Percentiles rank a stretch among this genome's conserved stretches.
Conservation (phyloP, 139 green algal species). For the Tetraselmis striata region DNA sequence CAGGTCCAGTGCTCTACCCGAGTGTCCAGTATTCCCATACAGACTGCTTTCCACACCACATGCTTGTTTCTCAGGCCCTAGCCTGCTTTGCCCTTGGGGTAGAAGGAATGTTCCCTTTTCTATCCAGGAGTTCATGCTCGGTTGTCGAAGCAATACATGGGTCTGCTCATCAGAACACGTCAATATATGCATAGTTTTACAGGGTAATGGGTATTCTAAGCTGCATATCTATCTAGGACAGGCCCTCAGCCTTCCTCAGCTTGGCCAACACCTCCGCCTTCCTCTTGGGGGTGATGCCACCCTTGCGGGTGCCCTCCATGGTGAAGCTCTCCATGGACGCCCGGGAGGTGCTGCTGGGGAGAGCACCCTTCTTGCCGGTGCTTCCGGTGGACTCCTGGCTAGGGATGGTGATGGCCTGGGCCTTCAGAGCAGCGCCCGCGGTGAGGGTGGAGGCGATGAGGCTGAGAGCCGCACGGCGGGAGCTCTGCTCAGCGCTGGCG, state of each 20-base stretch:
- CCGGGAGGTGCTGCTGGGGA: constrained; percentile 1
- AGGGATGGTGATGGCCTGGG: constrained; percentile 10
- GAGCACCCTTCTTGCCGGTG: constrained; percentile 5
- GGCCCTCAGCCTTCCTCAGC: neutral
- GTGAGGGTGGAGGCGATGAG: neutral
- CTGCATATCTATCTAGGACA: too few species aligned
- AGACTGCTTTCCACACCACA: too few species aligned
- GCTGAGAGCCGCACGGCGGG: neutral
- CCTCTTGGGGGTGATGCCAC: constrained; percentile 7
- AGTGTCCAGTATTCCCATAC: too few species aligned
- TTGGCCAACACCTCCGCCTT: constrained; percentile 5
- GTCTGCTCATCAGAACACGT: too few species aligned
- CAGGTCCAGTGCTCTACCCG: too few species aligned
- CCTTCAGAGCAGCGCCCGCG: constrained; percentile 6
- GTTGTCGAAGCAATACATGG: too few species aligned
- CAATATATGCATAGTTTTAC: too few species aligned
- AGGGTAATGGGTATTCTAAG: too few species aligned
- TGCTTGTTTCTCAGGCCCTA: too few species aligned
- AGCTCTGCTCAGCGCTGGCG: neutral
- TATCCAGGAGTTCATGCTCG: too few species aligned
- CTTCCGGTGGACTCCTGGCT: constrained; percentile 11
- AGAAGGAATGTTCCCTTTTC: too few species aligned
- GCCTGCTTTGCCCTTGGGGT: too few species aligned
- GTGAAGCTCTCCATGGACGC: constrained; percentile 7
- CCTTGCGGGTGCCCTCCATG: constrained; percentile 13